Evolutionary conservation across 176 grass and related monocot species (phyloP).

Genomic region (Ensete ventricosum): DNA sequence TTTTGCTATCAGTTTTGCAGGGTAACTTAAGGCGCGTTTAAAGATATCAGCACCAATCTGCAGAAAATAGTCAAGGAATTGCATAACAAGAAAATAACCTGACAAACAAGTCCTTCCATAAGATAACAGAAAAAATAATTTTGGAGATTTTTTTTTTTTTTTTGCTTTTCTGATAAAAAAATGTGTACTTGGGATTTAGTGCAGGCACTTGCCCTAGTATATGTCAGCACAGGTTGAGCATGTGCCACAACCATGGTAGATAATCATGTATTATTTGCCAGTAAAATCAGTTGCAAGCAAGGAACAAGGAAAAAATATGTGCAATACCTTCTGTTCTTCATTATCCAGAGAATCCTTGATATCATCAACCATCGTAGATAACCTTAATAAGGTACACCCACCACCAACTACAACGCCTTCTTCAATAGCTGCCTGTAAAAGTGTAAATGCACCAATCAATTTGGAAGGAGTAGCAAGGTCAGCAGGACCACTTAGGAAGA

Average conservation of each 20-base stretch:
- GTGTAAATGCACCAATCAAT: slow-evolving; percentile 2
- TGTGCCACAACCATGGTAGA: neutral
- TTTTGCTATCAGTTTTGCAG: slow-evolving; percentile 62
- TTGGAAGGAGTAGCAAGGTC: slow-evolving; percentile 20
- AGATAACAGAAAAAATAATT: neutral
- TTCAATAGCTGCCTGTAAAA: slow-evolving; percentile 82
- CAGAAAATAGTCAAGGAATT: slow-evolving; percentile 18
- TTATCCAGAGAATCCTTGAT: slow-evolving; percentile 79
- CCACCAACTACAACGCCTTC: slow-evolving; percentile 96
- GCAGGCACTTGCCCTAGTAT: neutral
- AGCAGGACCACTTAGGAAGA: no score
- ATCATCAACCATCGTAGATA: slow-evolving; percentile 61
- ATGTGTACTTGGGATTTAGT: neutral
- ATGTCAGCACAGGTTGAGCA: neutral
- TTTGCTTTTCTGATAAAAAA: neutral
- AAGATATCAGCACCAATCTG: slow-evolving; percentile 98
- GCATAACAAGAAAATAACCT: neutral
- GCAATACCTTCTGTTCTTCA: slow-evolving; percentile 63
- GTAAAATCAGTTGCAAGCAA: neutral
- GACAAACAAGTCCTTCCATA: neutral
- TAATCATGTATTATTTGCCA: no score
- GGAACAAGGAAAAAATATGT: neutral
- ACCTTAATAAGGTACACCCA: slow-evolving; percentile 82
- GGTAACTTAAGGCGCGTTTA: slow-evolving; percentile 80
- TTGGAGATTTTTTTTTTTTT: neutral